Conservation (phyloP, 2,329 filamentous ascomycete genomes). For the Aspergillus fumigatus region DNA sequence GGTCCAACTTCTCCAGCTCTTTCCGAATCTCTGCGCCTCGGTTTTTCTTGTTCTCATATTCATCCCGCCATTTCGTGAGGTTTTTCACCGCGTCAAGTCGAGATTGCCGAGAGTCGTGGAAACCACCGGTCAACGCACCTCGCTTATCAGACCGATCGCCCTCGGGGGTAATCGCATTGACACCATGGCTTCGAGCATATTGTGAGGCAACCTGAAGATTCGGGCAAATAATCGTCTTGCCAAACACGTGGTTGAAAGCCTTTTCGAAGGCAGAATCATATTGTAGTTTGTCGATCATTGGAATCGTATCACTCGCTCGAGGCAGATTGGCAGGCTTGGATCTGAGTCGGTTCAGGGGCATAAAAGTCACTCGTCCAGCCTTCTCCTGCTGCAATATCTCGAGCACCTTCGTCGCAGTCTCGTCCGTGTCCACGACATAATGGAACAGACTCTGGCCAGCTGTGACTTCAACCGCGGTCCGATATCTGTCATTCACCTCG, state of each 20-base stretch:
- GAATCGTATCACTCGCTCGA: conserved; percentile 79
- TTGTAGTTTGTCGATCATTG: conserved; percentile 76
- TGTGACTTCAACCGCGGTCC: conserved; percentile 85
- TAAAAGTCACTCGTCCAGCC: conserved; percentile 86
- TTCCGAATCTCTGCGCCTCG: conserved; percentile 62
- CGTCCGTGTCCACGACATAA: conserved; percentile 88
- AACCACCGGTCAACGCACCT: conserved; percentile 92
- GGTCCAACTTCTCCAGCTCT: conserved; percentile 74
- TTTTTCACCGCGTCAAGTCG: conserved; percentile 78
- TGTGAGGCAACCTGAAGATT: conserved; percentile 82
- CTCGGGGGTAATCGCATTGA: conserved; percentile 90
- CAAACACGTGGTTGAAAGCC: conserved; percentile 92
- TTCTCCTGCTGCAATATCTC: conserved; percentile 73
- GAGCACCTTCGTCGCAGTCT: conserved; percentile 76
- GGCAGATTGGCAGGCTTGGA: conserved; percentile 71
- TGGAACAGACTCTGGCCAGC: conserved; percentile 92
- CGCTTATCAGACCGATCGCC: conserved; percentile 94
- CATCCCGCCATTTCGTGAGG: conserved; percentile 68
- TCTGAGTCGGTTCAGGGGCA: conserved; percentile 80
- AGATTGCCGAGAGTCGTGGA: conserved; percentile 79
- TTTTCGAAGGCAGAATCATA: conserved; percentile 74
- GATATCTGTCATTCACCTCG: conserved; percentile 76
- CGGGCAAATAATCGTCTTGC: conserved; percentile 89
- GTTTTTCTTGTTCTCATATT: conserved; percentile 63
- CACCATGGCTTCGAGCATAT: conserved; percentile 85